Percentiles rank a stretch among this genome's conserved stretches.
phyloP scores from a whole-genome alignment of 805 yeast genomes.

The Saccharomycopsis selenospora region DNA sequence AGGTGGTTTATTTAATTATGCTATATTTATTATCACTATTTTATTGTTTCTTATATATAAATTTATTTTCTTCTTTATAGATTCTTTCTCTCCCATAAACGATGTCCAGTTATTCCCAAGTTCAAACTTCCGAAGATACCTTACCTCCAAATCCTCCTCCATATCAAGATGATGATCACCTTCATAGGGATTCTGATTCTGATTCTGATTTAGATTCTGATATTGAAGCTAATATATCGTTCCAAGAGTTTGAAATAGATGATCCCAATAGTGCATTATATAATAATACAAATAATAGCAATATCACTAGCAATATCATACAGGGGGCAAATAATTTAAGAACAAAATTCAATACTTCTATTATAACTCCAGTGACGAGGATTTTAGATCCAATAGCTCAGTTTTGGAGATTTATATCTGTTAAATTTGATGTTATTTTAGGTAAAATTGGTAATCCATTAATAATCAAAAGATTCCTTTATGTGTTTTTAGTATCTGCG shows the following conservation, averaged over 20 bases:
- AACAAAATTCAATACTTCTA: slow-evolving; percentile 25
- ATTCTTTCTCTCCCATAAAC: too few species aligned
- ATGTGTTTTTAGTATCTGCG: slow-evolving; percentile 57
- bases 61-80: too few species aligned
- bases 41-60: too few species aligned
- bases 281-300: background rate
- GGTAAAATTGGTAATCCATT: slow-evolving; percentile 21
- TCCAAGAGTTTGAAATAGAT: slow-evolving; percentile 39
- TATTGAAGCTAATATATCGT: slow-evolving; percentile 7
- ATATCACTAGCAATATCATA: slow-evolving; percentile 21
- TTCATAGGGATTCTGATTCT: background rate
- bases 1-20: too few species aligned
- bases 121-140: background rate
- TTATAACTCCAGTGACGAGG: slow-evolving; percentile 35
- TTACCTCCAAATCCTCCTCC: background rate
- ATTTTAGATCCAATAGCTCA: slow-evolving; percentile 43
- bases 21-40: too few species aligned
- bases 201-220: background rate
- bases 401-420: slow-evolving; percentile 28
- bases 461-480: slow-evolving; percentile 64
- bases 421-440: slow-evolving; percentile 49
- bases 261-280: slow-evolving; percentile 26
- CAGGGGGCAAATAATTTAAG: slow-evolving; percentile 8
- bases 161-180: background rate
- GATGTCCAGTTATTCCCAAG: background rate